These are phyloP conservation scores for Neurospora sp. DNA, from an alignment of 2,329 filamentous ascomycete genomes.

Conservation along the genomic window DNA sequence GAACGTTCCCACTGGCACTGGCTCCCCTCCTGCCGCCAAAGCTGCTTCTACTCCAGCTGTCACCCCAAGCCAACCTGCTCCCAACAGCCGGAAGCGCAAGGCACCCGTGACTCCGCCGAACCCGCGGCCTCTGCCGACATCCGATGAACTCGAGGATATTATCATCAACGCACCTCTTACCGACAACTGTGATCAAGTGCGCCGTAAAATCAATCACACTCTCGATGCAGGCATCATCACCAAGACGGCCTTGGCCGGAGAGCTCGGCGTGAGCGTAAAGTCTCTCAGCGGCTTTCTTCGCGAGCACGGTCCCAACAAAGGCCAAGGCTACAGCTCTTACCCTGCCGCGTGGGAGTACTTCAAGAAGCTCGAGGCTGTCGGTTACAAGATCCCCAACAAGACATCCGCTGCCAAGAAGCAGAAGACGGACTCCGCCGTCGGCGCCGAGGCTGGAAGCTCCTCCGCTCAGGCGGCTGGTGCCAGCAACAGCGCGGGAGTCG, in stretches of 20 bases:
- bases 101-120: slow-evolving; percentile 5
- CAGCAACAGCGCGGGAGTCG: slow-evolving; percentile 6
- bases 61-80: neutral
- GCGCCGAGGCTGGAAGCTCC: neutral
- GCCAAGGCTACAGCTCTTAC: slow-evolving; percentile 8
- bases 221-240: slow-evolving; percentile 14
- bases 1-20: neutral
- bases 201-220: slow-evolving; percentile 14
- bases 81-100: slow-evolving; percentile 14
- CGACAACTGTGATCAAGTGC: slow-evolving; percentile 15
- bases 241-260: slow-evolving; percentile 14
- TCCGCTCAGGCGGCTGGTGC: neutral
- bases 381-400: slow-evolving; percentile 3
- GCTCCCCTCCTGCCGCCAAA: neutral
- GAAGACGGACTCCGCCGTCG: slow-evolving; percentile 3
- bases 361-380: slow-evolving; percentile 13
- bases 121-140: slow-evolving; percentile 1
- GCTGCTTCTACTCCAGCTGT: neutral
- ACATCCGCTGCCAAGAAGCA: slow-evolving; percentile 11
- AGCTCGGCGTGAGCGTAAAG: slow-evolving; percentile 13
- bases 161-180: slow-evolving; percentile 3
- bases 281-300: slow-evolving; percentile 12
- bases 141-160: slow-evolving; percentile 6
- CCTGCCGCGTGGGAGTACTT: slow-evolving; percentile 12
- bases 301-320: slow-evolving; percentile 8